Evolutionary conservation across 805 yeast species (phyloP), one percentile per base, ranked within the genome.

Genomic region (Dipodascus albidus): DNA sequence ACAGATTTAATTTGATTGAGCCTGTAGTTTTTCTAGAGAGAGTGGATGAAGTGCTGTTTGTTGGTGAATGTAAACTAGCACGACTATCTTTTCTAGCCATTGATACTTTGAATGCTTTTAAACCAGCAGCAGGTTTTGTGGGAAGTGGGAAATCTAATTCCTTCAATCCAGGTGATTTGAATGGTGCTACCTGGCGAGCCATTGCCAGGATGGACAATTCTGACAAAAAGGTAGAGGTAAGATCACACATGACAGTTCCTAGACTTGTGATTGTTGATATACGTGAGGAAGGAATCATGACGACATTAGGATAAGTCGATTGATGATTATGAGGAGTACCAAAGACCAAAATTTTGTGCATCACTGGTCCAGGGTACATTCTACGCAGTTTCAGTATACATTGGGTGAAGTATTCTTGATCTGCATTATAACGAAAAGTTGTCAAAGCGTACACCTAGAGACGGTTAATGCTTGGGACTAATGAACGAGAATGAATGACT

Each of bases 111-210:
- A 51, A 50, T 14, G 57, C 53, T 27, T 55, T 51, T 52, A 53
- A 51, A 23, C 57, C 53, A 17, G 52, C 31, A 9, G 54, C 44
- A 17, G 51, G 19, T 17, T 27, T 27, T 22, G 49, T 47, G 6
- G 42, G 20, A 3, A 52, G 48, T 15, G 60, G 55, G n/a, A 50
- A 49, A 50, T 62, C 65, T 21, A 65, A 49, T 20, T 58, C 62
- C 52, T 63, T 64, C n/a, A 60, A 53, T 3, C 57, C 86, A 0
- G 96, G 96, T 0, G 95, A 86, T 59, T 95, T 74, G 55, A 88
- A 74, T 0, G 96, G 85, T 38, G 87, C 85, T 64, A 85, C 87
- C 55, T 81, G 79, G 59, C 83, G 85, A 0, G 95, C 80, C 2
- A 83, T 76, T 8, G 88, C 87, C n/a, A 67, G 63, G 2, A 72